Base-by-base conservation (phyloP, 805 yeast species). In the Debaryomyces hansenii region DNA sequence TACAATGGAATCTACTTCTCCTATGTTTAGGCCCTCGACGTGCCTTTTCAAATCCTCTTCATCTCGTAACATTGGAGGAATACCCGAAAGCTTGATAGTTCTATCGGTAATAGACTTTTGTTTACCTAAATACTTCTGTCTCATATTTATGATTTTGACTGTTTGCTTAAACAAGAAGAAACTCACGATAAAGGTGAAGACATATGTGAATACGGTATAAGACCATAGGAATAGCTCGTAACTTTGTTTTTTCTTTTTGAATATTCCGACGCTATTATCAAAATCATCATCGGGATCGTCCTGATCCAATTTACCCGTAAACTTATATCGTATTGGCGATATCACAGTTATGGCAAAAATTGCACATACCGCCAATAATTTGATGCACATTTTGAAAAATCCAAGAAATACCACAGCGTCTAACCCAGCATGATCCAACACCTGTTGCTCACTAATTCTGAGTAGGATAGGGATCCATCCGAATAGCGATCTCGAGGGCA, bases 341-440 rank as follows among this genome's bases (percentile, higher is more conserved):
- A 92, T 86, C 2, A 92, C 75, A 4, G 82, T 69, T 8, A 87
- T 69, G 1, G 96, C 90, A 56, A 88, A 80, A 2, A 87, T 47
- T 40, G 88, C 77, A 58, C 90, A 84, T 1, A 79, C 67, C 2
- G 80, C 66, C 20, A 92, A 65, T 7, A 88, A 70, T 60, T 82
- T 81, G 41, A 91, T 87, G 50, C 94, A 80, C 87, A 90, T 88
- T 50, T 87, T 85, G 77, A 94, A 94, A 62, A 92, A 91, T 3
- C 90, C 90, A 28, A 92, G 67, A 59, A 88, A 92, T 40, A 94
- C 98, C 67, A 80, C 90, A 0, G 97, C 97, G 68, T 92, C 99
- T 37, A 92, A 67, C 0, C 99, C 99, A 2, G 97, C 96, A 58
- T 84, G 85, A 50, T 90, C 92, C 42, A 92, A 74, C 2, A 94